A percentile compares a stretch with the other conserved stretches of the same genome.
Evolutionary conservation across 495 filamentous ascomycete species (phyloP).

Genomic region (Aspergillus saccharolyticus): DNA sequence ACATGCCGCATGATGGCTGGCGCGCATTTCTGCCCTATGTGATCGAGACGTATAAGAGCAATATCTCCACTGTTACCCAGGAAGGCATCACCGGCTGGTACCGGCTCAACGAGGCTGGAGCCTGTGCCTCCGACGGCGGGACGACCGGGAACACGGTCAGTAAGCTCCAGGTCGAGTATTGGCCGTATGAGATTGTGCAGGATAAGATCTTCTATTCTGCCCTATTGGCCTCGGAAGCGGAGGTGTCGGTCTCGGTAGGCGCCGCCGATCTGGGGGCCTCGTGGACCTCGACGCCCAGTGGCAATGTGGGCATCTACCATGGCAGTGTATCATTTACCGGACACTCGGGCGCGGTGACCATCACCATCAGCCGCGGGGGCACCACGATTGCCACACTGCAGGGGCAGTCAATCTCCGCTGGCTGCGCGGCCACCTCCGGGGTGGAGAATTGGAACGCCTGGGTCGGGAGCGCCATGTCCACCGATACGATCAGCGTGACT

Average conservation of each 20-base stretch:
- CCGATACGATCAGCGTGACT: not conserved
- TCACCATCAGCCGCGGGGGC: conserved; percentile 15
- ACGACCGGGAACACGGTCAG: conserved; percentile 32
- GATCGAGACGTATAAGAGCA: conserved; percentile 5
- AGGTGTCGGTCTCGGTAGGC: conserved; percentile 48
- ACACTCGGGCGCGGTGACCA: conserved; percentile 42
- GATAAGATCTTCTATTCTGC: conserved; percentile 33
- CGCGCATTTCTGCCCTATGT: conserved; percentile 1
- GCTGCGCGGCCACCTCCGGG: not conserved
- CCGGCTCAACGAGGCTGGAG: conserved; percentile 33
- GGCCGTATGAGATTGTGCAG: conserved; percentile 13
- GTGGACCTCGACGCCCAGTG: conserved; percentile 23
- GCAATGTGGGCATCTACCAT: conserved; percentile 45
- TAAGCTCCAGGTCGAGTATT: conserved; percentile 18
- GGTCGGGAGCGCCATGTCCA: not conserved
- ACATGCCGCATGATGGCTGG: conserved; percentile 9
- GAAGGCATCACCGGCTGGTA: conserved; percentile 61
- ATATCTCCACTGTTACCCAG: not conserved
- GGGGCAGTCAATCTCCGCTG: not conserved
- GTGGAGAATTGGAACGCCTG: not conserved
- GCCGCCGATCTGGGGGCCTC: conserved; percentile 24
- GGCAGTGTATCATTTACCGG: conserved; percentile 42
- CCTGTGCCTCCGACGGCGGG: conserved; percentile 21
- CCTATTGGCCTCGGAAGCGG: conserved; percentile 14
- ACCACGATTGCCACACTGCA: not conserved